Base-by-base conservation (phyloP, 2,329 filamentous ascomycete species). In the Xylaria polymorpha region DNA sequence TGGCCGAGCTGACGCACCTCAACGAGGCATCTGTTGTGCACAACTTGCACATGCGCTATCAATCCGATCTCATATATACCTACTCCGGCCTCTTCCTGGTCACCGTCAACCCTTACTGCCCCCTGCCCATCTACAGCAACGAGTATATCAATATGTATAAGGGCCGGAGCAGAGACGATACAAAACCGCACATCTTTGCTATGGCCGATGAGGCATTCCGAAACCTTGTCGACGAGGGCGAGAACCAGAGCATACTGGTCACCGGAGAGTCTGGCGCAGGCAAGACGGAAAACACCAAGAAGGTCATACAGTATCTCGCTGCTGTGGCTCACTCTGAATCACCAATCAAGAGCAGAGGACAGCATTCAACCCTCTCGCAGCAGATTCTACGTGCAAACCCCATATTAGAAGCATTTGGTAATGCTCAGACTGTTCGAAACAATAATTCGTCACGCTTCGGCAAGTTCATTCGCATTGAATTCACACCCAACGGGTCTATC, bases 131-230 rank as follows among this genome's bases (percentile, higher is more conserved):
- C 69, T 99, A 99, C 81, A 94, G 90, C 64, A 94, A 96, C 79
- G 96, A 99, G 76, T 98, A 98, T 82, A 88, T 99, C 83, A 97
- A 97, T 78, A 97, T 98, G 93, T 99, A 99, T 84, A 94, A 94
- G 77, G 96, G 96, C 6, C 88, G 94, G 67, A 94, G 87, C 74
- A 86, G 95, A 72, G 97, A 99, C 78, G 96, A 99, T 76, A 98
- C 94, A 9, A 96, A 96, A 76, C 96, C 96, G 9, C 96, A 99
- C 79, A 98, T 99, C 66, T 99, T 95, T 77, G 95, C 97, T 72
- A 96, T 98, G 90, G 95, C 96, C 14, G 97, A 99, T 79, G 92
- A 97, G 78, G 96, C 97, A 0, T 99, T 98, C 80, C 90, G 96
- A 18, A 98, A 97, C 77, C 84, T 99, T 39, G 94, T 99, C 0